phyloP scores from a whole-genome alignment of 257 asterid species.

The Linaria vulgaris region DNA sequence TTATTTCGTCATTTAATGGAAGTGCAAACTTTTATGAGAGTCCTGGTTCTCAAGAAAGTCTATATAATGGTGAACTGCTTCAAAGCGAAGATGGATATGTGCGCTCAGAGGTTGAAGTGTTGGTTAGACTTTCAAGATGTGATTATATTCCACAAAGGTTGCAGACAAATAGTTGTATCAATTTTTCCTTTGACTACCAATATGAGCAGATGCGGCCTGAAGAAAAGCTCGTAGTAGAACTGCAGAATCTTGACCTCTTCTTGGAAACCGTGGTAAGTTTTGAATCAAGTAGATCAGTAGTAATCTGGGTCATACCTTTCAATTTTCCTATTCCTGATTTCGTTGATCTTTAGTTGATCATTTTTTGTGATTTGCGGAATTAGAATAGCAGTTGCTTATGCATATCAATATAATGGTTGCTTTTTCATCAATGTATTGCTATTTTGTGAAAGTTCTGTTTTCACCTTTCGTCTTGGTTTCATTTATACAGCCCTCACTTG shows the following conservation, averaged over 20 bases:
- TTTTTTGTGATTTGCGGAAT: too few species aligned
- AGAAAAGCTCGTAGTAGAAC: slow-evolving; percentile 74
- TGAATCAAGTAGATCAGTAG: slow-evolving; percentile 18
- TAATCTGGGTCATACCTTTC: too few species aligned
- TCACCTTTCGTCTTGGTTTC: slow-evolving; percentile 8
- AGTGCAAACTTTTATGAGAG: slow-evolving; percentile 39
- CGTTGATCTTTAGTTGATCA: too few species aligned
- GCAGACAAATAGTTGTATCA: slow-evolving; percentile 34
- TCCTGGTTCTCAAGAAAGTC: slow-evolving; percentile 33
- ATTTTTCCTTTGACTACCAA: slow-evolving; percentile 53
- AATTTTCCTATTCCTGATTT: neutral
- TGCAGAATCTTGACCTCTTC: slow-evolving; percentile 72
- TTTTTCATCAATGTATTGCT: neutral
- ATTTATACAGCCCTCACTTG: slow-evolving; percentile 72
- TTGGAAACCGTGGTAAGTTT: slow-evolving; percentile 83
- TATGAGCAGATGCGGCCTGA: slow-evolving; percentile 73
- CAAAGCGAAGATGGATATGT: slow-evolving; percentile 51
- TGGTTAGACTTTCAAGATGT: slow-evolving; percentile 59
- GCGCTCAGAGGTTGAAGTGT: slow-evolving; percentile 62
- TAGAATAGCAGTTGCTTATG: slow-evolving; percentile 5
- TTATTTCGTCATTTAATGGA: slow-evolving; percentile 51
- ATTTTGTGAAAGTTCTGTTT: neutral
- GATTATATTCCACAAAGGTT: slow-evolving; percentile 51
- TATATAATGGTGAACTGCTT: slow-evolving; percentile 53
- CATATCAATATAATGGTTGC: neutral